Evolutionary conservation across 805 yeast species (phyloP).

Genomic region (Wickerhamomyces chaumierensis): DNA sequence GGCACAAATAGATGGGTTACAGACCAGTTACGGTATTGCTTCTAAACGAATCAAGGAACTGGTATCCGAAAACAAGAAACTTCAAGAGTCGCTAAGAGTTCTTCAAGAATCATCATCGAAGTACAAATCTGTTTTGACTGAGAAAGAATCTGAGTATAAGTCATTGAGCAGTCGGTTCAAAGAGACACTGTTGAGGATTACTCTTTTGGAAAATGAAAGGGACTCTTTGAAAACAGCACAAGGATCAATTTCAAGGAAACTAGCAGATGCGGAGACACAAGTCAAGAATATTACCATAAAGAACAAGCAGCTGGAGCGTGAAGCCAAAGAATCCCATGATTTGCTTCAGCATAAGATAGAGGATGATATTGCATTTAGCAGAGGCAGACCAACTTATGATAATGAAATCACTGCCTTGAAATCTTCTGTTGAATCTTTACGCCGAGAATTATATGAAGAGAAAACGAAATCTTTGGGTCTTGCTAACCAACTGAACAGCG

Average conservation of each 20-base stretch:
- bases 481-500: slow-evolving; percentile 14
- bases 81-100: slow-evolving; percentile 27
- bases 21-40: slow-evolving; percentile 23
- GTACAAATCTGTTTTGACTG: slow-evolving; percentile 22
- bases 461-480: slow-evolving; percentile 19
- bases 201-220: slow-evolving; percentile 20
- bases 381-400: slow-evolving; percentile 33
- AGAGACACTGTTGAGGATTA: slow-evolving; percentile 18
- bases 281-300: slow-evolving; percentile 15
- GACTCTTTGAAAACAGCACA: slow-evolving; percentile 20
- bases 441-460: slow-evolving; percentile 18
- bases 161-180: slow-evolving; percentile 17
- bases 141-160: slow-evolving; percentile 25
- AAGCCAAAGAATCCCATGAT: slow-evolving; percentile 30
- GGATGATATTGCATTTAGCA: slow-evolving; percentile 31
- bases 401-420: slow-evolving; percentile 28
- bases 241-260: slow-evolving; percentile 16
- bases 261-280: slow-evolving; percentile 19
- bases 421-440: slow-evolving; percentile 11
- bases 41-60: slow-evolving; percentile 26
- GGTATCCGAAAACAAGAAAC: slow-evolving; percentile 32
- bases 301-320: slow-evolving; percentile 31
- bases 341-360: slow-evolving; percentile 29
- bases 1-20: slow-evolving; percentile 22
- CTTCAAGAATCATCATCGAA: slow-evolving; percentile 26